Percentiles rank a stretch among this genome's conserved stretches.
Evolutionary conservation across 2,329 filamentous ascomycete species (phyloP).

Genomic region (Dothistroma septosporum): DNA sequence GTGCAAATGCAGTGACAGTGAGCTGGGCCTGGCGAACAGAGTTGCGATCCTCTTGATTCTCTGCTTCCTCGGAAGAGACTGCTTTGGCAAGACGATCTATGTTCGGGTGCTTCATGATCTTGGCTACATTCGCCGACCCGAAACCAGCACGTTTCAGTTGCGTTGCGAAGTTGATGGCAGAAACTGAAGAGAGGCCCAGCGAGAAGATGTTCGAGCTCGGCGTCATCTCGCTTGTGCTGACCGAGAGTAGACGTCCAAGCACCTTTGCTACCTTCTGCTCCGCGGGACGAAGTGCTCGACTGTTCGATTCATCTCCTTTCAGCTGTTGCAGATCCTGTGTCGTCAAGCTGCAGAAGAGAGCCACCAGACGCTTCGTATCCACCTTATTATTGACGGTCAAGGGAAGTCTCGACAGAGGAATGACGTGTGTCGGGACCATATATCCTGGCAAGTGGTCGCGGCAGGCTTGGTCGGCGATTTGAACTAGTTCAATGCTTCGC

Average conservation of each 20-base stretch:
- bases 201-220: slow-evolving; percentile 71
- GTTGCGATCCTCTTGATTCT: slow-evolving; percentile 25
- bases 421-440: slow-evolving; percentile 85
- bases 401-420: slow-evolving; percentile 67
- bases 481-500: slow-evolving; percentile 21
- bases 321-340: slow-evolving; percentile 59
- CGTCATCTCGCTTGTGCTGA: slow-evolving; percentile 45
- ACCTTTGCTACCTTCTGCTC: slow-evolving; percentile 51
- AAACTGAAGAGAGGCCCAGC: slow-evolving; percentile 83
- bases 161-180: slow-evolving; percentile 66
- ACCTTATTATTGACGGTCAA: slow-evolving; percentile 88
- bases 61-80: slow-evolving; percentile 21
- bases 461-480: slow-evolving; percentile 52
- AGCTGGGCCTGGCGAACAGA: slow-evolving; percentile 48
- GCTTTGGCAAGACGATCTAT: slow-evolving; percentile 41
- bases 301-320: slow-evolving; percentile 26
- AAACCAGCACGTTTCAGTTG: slow-evolving; percentile 63
- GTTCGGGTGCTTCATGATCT: slow-evolving; percentile 58
- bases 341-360: slow-evolving; percentile 60
- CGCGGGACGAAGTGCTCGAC: slow-evolving; percentile 33
- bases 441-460: slow-evolving; percentile 68
- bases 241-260: slow-evolving; percentile 52
- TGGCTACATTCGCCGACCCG: slow-evolving; percentile 55
- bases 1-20: slow-evolving; percentile 58
- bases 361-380: slow-evolving; percentile 65